Base-by-base conservation (phyloP, 371 early-diverging fungal genomes). In the Syncephalastrum contaminatum region DNA sequence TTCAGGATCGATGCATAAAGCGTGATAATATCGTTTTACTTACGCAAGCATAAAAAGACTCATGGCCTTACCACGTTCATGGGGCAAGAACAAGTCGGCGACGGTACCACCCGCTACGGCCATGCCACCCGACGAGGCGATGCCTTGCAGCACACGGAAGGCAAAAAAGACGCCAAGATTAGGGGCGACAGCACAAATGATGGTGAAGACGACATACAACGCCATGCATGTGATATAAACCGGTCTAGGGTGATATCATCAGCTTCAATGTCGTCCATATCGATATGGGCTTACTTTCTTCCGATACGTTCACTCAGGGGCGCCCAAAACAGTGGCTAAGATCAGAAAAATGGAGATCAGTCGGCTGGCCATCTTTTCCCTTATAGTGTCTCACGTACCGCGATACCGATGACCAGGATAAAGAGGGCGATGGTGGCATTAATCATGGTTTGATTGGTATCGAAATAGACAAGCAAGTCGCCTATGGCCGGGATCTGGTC, bases 91-190 rank as follows among this genome's bases (percentile, higher is more conserved):
- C 3, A 75, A 43, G 53, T 75, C 75, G 20, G 67, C 55, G 3
- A 69, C 68, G 10, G 66, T 63, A 4, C 75, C 75, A 30, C 71
- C 70, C 20, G 69, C 71, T 4, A 70, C 48, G 15, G 69, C 67
- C 40, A 59, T 60, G 4, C 42, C 50, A 4, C 52, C 55, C 7
- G 50, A 46, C 15, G 45, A 40, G 19, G 51, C 40, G 13, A 73
- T 51, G 16, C 66, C 73, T 54, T 69, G 73, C 19, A 73, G 27
- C 3, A 73, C 16, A 10, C 73, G 67, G 25, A 73, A 63, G 25
- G 54, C 62, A 51, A 67, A 69, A 36, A 73, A 73, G 30, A 63
- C 12, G 2, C 63, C 67, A 5, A 73, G 24, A 22, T 53, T 62
- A 6, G 47, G 54, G 4, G 73, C 53, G 3, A 70, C n/a, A 42